Percentiles rank a stretch among this genome's conserved stretches.
Conservation (phyloP, 495 filamentous ascomycete genomes). For the Aspergillus heteromorphus region DNA sequence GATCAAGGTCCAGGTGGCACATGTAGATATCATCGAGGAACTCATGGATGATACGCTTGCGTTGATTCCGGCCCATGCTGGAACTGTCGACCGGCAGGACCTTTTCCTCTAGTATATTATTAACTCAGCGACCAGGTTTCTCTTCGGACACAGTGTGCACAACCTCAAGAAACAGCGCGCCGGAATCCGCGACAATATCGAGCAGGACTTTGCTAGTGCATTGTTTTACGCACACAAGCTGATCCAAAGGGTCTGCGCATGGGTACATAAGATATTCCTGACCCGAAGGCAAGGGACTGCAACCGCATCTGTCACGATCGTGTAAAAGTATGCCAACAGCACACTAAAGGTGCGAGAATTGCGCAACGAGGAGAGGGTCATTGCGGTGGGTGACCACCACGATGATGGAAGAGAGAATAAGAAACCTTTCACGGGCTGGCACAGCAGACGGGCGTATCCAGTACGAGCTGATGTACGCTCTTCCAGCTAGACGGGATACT, state of each 20-base stretch:
- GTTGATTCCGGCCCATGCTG: slow-evolving; percentile 23
- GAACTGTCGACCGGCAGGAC: slow-evolving; percentile 47
- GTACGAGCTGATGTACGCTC: slow-evolving; percentile 24
- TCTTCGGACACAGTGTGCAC: slow-evolving; percentile 44
- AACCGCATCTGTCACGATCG: slow-evolving; percentile 9
- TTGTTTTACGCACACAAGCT: slow-evolving; percentile 44
- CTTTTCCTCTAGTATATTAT: slow-evolving; percentile 51
- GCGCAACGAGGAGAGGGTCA: slow-evolving; percentile 4
- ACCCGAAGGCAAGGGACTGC: slow-evolving; percentile 8
- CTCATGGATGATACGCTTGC: slow-evolving; percentile 46
- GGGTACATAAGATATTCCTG: slow-evolving; percentile 4
- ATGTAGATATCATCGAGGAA: slow-evolving; percentile 39
- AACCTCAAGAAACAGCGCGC: slow-evolving; percentile 8
- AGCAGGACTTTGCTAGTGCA: slow-evolving; percentile 21
- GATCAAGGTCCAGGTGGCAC: slow-evolving; percentile 25
- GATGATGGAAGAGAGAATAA: background rate
- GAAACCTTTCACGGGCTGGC: slow-evolving; percentile 13
- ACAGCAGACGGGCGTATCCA: slow-evolving; percentile 10
- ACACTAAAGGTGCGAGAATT: slow-evolving; percentile 8
- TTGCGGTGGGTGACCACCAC: background rate
- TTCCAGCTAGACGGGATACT: slow-evolving; percentile 57
- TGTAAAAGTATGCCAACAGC: slow-evolving; percentile 13
- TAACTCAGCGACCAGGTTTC: slow-evolving; percentile 56
- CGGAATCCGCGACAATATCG: background rate
- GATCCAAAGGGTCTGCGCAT: slow-evolving; percentile 3